Evolutionary conservation across 2,329 filamentous ascomycete species (phyloP).

Genomic region (Leptographium galeiforme): DNA sequence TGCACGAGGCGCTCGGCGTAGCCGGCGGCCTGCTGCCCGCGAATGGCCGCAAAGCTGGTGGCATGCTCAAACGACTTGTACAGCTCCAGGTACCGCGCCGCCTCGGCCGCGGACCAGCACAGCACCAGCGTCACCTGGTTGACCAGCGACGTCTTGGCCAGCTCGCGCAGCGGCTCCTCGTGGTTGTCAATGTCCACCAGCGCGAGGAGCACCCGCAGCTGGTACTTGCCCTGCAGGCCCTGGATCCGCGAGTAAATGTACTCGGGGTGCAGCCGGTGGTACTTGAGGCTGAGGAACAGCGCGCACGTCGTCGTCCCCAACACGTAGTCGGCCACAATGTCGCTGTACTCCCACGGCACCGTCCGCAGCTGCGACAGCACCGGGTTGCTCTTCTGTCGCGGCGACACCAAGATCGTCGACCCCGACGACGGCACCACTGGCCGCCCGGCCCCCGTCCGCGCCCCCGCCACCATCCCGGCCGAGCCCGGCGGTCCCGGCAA

Average conservation of each 20-base stretch:
- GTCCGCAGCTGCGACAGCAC: slow-evolving; percentile 71
- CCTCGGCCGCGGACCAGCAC: slow-evolving; percentile 90
- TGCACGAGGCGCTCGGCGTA: slow-evolving; percentile 83
- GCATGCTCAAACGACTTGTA: slow-evolving; percentile 93
- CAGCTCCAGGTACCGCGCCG: slow-evolving; percentile 82
- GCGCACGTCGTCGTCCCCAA: slow-evolving; percentile 79
- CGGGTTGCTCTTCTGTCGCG: slow-evolving; percentile 88
- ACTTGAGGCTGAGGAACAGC: slow-evolving; percentile 84
- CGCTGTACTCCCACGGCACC: slow-evolving; percentile 89
- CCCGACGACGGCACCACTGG: slow-evolving; percentile 33
- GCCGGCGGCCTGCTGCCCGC: slow-evolving; percentile 66
- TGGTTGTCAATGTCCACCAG: slow-evolving; percentile 96
- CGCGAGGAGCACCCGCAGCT: slow-evolving; percentile 69
- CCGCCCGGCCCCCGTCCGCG: background rate
- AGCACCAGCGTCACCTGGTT: slow-evolving; percentile 87
- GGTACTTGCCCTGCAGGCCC: slow-evolving; percentile 71
- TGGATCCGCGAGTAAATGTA: slow-evolving; percentile 94
- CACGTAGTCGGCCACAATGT: slow-evolving; percentile 90
- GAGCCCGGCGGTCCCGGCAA: slow-evolving; percentile 36
- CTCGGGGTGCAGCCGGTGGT: slow-evolving; percentile 92
- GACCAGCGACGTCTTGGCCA: slow-evolving; percentile 83
- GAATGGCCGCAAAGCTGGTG: slow-evolving; percentile 57
- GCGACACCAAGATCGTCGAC: slow-evolving; percentile 77
- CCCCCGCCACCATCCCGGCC: background rate
- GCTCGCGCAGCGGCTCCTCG: slow-evolving; percentile 75